Evolutionary conservation across 2,329 filamentous ascomycete species (phyloP).

Genomic region (Botrytis fabae): DNA sequence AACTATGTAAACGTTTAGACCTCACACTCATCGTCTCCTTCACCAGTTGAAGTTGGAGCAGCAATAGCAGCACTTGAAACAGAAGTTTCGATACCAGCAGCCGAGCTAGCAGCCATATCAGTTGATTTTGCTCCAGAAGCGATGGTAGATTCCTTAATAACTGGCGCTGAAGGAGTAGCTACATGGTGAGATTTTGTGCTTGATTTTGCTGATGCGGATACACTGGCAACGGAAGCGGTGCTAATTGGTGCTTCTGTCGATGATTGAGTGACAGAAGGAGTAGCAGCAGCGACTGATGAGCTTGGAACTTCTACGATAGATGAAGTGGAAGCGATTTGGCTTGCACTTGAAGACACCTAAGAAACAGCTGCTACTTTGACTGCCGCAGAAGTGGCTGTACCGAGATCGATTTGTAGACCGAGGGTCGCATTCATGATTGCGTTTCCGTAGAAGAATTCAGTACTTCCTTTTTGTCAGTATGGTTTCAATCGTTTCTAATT

Average conservation of each 20-base stretch:
- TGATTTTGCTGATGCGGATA: not conserved
- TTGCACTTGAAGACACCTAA: not conserved
- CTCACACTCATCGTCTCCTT: not conserved
- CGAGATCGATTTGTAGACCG: constrained; percentile 4
- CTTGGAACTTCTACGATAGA: too few species aligned
- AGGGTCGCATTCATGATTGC: not conserved
- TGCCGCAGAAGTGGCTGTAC: not conserved
- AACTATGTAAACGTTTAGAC: not conserved
- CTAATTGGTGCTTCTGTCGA: not conserved
- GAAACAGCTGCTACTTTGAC: not conserved
- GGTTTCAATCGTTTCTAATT: not conserved
- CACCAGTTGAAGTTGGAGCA: not conserved
- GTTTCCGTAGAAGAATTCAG: constrained; percentile 13
- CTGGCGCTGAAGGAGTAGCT: not conserved
- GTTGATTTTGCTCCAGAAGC: not conserved
- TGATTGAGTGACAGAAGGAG: not conserved
- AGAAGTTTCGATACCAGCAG: not conserved
- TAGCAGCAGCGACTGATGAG: not conserved
- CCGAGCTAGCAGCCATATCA: not conserved
- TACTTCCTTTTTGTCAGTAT: not conserved
- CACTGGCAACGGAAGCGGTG: not conserved
- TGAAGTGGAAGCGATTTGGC: not conserved
- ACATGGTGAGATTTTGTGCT: not conserved
- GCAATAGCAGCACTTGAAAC: not conserved
- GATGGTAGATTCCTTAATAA: not conserved